Conservation (phyloP, 176 grass and related monocot genomes). For the Ensete glaucum region DNA sequence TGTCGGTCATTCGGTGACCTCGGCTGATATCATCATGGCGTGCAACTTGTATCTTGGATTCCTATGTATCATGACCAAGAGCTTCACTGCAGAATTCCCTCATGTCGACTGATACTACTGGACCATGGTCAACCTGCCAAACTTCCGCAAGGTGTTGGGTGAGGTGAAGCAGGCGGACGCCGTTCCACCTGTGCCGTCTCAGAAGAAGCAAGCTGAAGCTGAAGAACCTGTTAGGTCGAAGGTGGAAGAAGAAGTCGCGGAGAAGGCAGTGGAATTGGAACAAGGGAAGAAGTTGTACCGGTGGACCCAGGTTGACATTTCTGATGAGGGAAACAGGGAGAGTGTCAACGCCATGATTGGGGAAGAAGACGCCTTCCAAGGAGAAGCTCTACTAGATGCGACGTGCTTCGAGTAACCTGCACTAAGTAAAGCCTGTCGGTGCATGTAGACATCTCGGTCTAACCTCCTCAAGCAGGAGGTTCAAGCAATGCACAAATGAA, state of each 20-base stretch:
- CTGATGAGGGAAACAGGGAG: slow-evolving; percentile 59
- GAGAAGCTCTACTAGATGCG: slow-evolving; percentile 48
- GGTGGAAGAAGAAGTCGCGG: slow-evolving; percentile 29
- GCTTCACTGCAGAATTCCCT: slow-evolving; percentile 56
- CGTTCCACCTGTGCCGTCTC: slow-evolving; percentile 22
- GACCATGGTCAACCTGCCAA: slow-evolving; percentile 14
- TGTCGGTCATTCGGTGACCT: background rate
- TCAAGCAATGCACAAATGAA: too few relatives aligned
- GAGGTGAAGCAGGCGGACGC: slow-evolving; percentile 8
- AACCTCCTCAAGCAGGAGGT: too few relatives aligned
- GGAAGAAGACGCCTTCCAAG: slow-evolving; percentile 62
- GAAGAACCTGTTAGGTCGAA: background rate
- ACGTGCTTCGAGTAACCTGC: slow-evolving; percentile 55
- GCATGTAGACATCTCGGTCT: too few relatives aligned
- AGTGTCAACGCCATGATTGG: slow-evolving; percentile 56
- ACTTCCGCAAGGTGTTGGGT: slow-evolving; percentile 5
- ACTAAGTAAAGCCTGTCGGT: too few relatives aligned
- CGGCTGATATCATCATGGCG: slow-evolving; percentile 1
- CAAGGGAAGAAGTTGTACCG: slow-evolving; percentile 62
- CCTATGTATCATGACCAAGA: slow-evolving; percentile 45
- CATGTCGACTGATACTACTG: slow-evolving; percentile 46
- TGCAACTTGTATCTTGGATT: slow-evolving; percentile 37
- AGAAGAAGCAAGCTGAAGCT: slow-evolving; percentile 2
- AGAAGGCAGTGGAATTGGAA: too few relatives aligned
- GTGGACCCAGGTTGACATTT: slow-evolving; percentile 64